These are phyloP conservation scores for Colletotrichum endophyticum DNA, from an alignment of 2,329 filamentous ascomycete genomes.

Conservation along the genomic window DNA sequence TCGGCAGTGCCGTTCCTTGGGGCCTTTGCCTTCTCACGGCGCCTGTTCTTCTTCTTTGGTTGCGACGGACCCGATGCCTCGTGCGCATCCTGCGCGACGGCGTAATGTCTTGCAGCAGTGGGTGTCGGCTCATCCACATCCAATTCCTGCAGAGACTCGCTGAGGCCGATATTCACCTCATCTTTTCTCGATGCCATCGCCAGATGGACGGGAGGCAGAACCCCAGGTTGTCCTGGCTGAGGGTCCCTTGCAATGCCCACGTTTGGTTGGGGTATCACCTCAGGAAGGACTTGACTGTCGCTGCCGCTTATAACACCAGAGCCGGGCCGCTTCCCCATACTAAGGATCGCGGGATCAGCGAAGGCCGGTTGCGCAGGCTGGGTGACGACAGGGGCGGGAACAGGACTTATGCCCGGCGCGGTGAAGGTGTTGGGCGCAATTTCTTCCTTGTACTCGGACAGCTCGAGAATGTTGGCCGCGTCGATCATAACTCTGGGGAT, in stretches of 20 bases:
- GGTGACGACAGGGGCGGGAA: constrained; percentile 28
- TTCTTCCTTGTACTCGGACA: constrained; percentile 42
- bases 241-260: constrained; percentile 35
- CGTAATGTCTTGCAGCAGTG: constrained; percentile 22
- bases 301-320: constrained; percentile 26
- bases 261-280: constrained; percentile 27
- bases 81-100: not conserved
- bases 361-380: constrained; percentile 53
- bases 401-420: constrained; percentile 27
- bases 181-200: not conserved
- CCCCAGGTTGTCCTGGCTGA: constrained; percentile 25
- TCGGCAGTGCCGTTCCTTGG: constrained; percentile 24
- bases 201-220: constrained; percentile 19
- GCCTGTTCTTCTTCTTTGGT: constrained; percentile 28
- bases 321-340: constrained; percentile 57
- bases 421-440: constrained; percentile 30
- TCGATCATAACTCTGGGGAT: constrained; percentile 47
- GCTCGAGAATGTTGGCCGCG: constrained; percentile 48
- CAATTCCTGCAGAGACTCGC: constrained; percentile 26
- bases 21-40: constrained; percentile 35
- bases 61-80: constrained; percentile 24
- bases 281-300: constrained; percentile 17
- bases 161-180: constrained; percentile 6
- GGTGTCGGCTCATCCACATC: constrained; percentile 25
- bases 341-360: constrained; percentile 84